Conservation (phyloP, 352 stramenopile species). For the Aphanomyces invadans region DNA sequence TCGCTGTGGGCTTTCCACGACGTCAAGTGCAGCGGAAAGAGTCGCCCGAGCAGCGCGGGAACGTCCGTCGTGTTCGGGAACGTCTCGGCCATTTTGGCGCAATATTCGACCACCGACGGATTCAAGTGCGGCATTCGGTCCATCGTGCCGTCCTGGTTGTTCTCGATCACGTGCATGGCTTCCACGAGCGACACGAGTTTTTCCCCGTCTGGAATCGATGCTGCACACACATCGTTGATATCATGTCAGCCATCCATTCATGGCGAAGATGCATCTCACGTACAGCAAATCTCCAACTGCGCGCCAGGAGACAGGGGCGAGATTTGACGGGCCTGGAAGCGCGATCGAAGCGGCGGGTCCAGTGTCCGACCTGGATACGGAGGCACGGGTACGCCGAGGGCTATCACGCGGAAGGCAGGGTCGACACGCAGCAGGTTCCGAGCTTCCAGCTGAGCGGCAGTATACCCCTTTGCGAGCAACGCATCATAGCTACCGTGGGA, state of each 20-base stretch:
- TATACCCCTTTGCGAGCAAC: constrained; percentile 47
- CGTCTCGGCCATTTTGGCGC: constrained; percentile 38
- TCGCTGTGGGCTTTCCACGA: constrained; percentile 10
- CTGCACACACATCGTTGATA: constrained; percentile 39
- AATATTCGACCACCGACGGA: constrained; percentile 51
- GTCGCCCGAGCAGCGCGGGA: constrained; percentile 33
- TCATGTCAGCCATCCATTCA: constrained; percentile 26
- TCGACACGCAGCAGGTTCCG: constrained; percentile 83
- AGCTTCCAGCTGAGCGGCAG: constrained; percentile 34
- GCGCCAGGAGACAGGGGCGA: constrained; percentile 50
- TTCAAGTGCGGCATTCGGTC: constrained; percentile 69
- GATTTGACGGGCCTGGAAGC: constrained; percentile 76
- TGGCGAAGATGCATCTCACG: neutral
- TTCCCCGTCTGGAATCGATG: constrained; percentile 47
- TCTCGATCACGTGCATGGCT: constrained; percentile 62
- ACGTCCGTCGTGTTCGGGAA: constrained; percentile 48
- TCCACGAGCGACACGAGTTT: constrained; percentile 62
- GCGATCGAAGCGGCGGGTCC: constrained; percentile 78
- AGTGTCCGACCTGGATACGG: constrained; percentile 79
- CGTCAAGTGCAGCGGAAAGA: constrained; percentile 46
- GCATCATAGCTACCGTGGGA: constrained; percentile 42
- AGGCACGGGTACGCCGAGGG: constrained; percentile 77
- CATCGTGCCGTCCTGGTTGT: constrained; percentile 36
- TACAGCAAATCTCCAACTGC: constrained; percentile 38
- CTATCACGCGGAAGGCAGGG: constrained; percentile 90